phyloP scores from a whole-genome alignment of 345 rosid species.

The Citrus mangshanensis region DNA sequence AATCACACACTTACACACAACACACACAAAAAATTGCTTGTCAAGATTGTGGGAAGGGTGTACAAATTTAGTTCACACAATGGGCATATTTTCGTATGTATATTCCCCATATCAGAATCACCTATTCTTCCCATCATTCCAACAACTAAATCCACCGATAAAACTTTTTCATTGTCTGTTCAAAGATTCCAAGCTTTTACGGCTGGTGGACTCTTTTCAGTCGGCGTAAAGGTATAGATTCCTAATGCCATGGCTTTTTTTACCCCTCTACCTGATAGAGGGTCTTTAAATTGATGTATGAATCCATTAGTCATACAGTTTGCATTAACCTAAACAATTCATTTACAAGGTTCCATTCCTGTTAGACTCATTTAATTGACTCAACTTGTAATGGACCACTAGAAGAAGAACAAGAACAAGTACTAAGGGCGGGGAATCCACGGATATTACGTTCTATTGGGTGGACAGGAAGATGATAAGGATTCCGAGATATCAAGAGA shows the following conservation, averaged over 20 bases:
- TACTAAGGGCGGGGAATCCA: constrained; percentile 23
- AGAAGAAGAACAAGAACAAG: constrained; percentile 21
- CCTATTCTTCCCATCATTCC: background rate
- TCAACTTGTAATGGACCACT: constrained; percentile 55
- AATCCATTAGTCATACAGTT: background rate
- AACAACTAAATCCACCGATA: background rate
- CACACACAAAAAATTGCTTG: constrained; percentile 10
- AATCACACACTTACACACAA: background rate
- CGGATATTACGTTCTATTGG: constrained; percentile 27
- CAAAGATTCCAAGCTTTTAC: constrained; percentile 23
- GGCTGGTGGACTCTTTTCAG: constrained; percentile 14
- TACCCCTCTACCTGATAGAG: background rate
- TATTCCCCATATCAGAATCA: constrained; percentile 10
- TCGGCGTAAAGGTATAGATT: constrained; percentile 4
- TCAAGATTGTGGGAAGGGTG: constrained; percentile 7
- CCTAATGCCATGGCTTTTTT: constrained; percentile 4
- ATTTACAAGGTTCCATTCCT: background rate
- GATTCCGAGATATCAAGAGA: constrained; percentile 26
- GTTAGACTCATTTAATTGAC: background rate
- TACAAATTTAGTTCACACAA: constrained; percentile 25
- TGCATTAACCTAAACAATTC: background rate
- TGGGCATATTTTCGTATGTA: constrained; percentile 11
- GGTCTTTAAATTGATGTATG: no score
- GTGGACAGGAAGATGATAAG: constrained; percentile 33
- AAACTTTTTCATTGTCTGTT: background rate